A percentile compares a stretch with the other conserved stretches of the same genome.
Evolutionary conservation across 2,329 filamentous ascomycete genomes (phyloP).

Genomic region (Tolypocladium endophyticum): DNA sequence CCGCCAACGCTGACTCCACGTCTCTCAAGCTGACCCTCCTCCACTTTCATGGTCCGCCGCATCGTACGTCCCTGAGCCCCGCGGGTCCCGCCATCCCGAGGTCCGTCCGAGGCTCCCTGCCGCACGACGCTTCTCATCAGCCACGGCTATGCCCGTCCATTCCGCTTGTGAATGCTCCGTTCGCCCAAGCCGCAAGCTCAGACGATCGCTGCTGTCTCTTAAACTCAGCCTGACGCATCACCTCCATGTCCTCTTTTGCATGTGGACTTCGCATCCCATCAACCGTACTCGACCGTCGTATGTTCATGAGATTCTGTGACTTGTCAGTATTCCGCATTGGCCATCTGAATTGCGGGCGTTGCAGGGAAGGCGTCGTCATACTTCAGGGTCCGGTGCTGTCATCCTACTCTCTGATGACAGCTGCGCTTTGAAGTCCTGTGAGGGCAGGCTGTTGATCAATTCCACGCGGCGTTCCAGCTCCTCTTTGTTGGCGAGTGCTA

Average conservation of each 20-base stretch:
- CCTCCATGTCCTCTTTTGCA: conserved; percentile 18
- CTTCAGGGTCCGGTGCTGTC: conserved; percentile 17
- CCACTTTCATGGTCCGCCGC: neutral
- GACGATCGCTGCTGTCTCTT: conserved; percentile 12
- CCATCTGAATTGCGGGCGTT: neutral
- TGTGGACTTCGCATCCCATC: conserved; percentile 4
- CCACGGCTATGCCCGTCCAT: neutral
- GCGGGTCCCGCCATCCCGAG: neutral
- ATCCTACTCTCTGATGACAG: conserved; percentile 6
- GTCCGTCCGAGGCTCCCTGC: neutral
- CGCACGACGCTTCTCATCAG: neutral
- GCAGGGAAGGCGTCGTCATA: conserved; percentile 12
- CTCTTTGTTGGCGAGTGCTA: conserved; percentile 15
- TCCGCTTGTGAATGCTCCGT: neutral
- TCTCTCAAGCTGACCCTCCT: neutral
- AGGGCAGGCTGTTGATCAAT: conserved; percentile 13
- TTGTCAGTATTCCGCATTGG: neutral
- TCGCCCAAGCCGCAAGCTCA: neutral
- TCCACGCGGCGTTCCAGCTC: conserved; percentile 16
- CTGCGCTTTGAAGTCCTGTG: conserved; percentile 13
- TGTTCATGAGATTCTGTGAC: conserved; percentile 21
- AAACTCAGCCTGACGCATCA: conserved; percentile 21
- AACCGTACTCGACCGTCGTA: conserved; percentile 11
- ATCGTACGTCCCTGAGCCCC: neutral
- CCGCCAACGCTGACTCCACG: neutral